phyloP scores from a whole-genome alignment of 2,329 filamentous ascomycete species.

The Aulographum hederae region DNA sequence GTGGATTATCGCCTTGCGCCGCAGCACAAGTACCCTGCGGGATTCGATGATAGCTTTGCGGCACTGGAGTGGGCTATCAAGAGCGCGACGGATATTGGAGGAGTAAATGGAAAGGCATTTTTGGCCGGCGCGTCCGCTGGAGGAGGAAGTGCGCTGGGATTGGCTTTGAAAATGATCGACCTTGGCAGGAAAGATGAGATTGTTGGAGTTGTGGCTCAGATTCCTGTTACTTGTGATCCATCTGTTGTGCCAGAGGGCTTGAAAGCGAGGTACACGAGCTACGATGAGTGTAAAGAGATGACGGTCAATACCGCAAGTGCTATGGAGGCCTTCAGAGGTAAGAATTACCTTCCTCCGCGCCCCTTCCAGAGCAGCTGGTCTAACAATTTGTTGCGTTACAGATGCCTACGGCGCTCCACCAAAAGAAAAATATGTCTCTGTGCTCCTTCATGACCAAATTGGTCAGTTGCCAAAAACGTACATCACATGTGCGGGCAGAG shows the following conservation, averaged over 20 bases:
- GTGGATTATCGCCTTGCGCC: conserved; percentile 18
- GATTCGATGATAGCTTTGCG: conserved; percentile 18
- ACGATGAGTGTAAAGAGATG: conserved; percentile 17
- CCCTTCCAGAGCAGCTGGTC: conserved; percentile 10
- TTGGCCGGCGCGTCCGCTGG: conserved; percentile 21
- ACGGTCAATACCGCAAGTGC: conserved; percentile 18
- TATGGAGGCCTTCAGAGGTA: conserved; percentile 17
- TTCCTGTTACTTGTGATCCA: conserved; percentile 19
- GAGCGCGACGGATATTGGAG: conserved; percentile 11
- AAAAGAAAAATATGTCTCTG: conserved; percentile 15
- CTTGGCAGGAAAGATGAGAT: conserved; percentile 14
- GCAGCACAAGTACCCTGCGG: conserved; percentile 14
- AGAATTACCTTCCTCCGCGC: too few relatives aligned
- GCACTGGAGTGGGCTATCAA: conserved; percentile 14
- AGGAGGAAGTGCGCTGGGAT: conserved; percentile 17
- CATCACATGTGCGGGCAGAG: conserved; percentile 13
- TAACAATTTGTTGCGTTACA: conserved; percentile 8
- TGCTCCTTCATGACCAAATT: conserved; percentile 13
- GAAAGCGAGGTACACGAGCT: conserved; percentile 15
- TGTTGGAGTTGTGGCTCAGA: conserved; percentile 19
- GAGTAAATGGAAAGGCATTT: conserved; percentile 13
- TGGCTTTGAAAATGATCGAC: conserved; percentile 20
- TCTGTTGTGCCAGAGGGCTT: conserved; percentile 18
- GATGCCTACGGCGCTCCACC: conserved; percentile 15
- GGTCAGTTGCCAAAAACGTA: conserved; percentile 15